Evolutionary conservation across 805 yeast genomes (phyloP).

Genomic region (Metschnikowia picachoensis): DNA sequence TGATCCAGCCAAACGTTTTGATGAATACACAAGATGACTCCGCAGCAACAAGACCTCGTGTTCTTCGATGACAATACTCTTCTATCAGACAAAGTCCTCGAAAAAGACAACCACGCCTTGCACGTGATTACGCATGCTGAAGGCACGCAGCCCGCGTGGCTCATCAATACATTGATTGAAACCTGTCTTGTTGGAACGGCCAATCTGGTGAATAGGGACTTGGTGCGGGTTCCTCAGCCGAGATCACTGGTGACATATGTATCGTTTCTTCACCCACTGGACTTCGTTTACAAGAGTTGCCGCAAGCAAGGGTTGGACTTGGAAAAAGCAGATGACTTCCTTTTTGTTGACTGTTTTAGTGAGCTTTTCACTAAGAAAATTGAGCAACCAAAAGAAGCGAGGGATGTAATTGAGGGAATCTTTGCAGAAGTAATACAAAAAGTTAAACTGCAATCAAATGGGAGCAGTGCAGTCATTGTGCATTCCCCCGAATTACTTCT

Average conservation of each 20-base stretch:
- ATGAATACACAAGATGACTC: slow-evolving; percentile 5
- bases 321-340: slow-evolving; percentile 22
- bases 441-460: slow-evolving; percentile 5
- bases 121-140: slow-evolving; percentile 32
- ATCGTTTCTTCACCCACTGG: slow-evolving; percentile 34
- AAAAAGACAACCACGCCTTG: slow-evolving; percentile 16
- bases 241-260: slow-evolving; percentile 32
- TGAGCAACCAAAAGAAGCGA: slow-evolving; percentile 20
- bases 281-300: slow-evolving; percentile 31
- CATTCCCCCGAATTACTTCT: slow-evolving; percentile 48
- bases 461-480: slow-evolving; percentile 32
- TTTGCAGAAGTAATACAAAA: slow-evolving; percentile 18
- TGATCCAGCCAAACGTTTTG: too few relatives aligned
- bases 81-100: slow-evolving; percentile 24
- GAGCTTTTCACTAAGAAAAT: slow-evolving; percentile 38
- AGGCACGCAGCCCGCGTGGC: slow-evolving; percentile 65
- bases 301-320: slow-evolving; percentile 40
- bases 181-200: slow-evolving; percentile 46
- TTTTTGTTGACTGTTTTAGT: slow-evolving; percentile 45
- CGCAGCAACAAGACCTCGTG: slow-evolving; percentile 57
- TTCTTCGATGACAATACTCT: slow-evolving; percentile 51
- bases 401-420: slow-evolving; percentile 12
- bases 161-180: slow-evolving; percentile 53
- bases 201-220: slow-evolving; percentile 35
- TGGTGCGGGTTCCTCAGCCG: slow-evolving; percentile 8